A percentile compares a stretch with the other conserved stretches of the same genome.
Conservation (phyloP, 805 yeast genomes). For the Maudiozyma turicensis region DNA sequence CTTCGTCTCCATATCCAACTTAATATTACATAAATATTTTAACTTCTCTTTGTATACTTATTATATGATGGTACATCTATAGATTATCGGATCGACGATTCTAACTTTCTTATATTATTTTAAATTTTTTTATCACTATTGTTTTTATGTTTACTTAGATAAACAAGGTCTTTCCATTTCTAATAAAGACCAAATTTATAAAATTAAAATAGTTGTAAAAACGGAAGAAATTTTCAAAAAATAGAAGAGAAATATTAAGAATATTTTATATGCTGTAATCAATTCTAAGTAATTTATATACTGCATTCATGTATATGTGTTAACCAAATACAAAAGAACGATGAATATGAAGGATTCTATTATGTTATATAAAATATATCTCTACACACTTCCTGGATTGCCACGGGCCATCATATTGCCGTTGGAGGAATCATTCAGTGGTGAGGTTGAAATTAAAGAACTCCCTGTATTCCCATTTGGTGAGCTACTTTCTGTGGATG, state of each 20-base stretch:
- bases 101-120: not conserved
- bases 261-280: too few species aligned
- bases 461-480: not conserved
- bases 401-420: not conserved
- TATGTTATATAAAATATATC: not conserved
- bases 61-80: too few species aligned
- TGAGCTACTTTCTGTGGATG: constrained; percentile 12
- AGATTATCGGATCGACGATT: too few species aligned
- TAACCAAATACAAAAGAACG: not conserved
- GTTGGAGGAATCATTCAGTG: not conserved
- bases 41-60: too few species aligned
- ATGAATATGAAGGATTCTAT: not conserved
- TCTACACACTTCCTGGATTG: not conserved
- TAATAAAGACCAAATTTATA: not conserved
- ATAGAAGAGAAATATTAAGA: too few species aligned
- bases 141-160: not conserved
- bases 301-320: too few species aligned
- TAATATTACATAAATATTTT: too few species aligned
- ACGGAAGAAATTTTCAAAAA: too few species aligned
- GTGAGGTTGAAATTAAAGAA: not conserved
- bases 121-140: not conserved
- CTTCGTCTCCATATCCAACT: too few species aligned
- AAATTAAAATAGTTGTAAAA: not conserved
- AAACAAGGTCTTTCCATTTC: not conserved
- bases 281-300: too few species aligned